Percentiles rank a stretch among this genome's conserved stretches.
Conservation (phyloP, 164 flowering plant species). For the Macadamia integrifolia region DNA sequence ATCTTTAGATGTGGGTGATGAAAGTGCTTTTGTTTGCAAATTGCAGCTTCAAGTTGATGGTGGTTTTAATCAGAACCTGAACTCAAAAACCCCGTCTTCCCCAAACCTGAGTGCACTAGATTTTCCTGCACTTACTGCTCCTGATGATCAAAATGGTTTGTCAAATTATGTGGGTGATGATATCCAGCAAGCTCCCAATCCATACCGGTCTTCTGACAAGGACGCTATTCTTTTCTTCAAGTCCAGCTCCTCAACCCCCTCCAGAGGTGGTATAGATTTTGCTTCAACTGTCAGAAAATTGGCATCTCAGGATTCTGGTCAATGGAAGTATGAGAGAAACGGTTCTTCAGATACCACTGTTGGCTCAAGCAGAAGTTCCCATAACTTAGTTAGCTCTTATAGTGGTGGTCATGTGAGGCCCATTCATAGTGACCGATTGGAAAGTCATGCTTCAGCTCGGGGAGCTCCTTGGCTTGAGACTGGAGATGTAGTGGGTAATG, state of each 20-base stretch:
- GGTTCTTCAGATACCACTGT: conserved; percentile 44
- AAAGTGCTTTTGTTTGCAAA: conserved; percentile 7
- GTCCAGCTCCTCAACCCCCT: conserved; percentile 42
- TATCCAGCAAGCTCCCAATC: conserved; percentile 40
- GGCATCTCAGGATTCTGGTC: conserved; percentile 72
- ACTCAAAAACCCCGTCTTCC: conserved; percentile 59
- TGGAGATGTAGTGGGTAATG: conserved; percentile 96
- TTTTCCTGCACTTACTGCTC: conserved; percentile 71
- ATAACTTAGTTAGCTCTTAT: conserved; percentile 45
- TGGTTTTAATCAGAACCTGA: conserved; percentile 54
- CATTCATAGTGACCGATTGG: conserved; percentile 51
- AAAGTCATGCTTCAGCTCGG: conserved; percentile 56
- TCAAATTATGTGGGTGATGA: conserved; percentile 54
- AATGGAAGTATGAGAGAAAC: conserved; percentile 78
- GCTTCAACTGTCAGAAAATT: conserved; percentile 89
- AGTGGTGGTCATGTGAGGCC: conserved; percentile 49
- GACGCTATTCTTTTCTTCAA: conserved; percentile 60
- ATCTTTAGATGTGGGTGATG: too few species aligned
- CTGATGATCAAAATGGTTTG: conserved; percentile 45
- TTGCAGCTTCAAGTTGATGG: conserved; percentile 94
- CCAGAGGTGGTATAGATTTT: conserved; percentile 68
- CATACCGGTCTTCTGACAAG: conserved; percentile 55
- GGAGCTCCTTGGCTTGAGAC: conserved; percentile 96
- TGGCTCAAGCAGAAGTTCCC: conserved; percentile 84
- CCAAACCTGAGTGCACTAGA: conserved; percentile 78